Base-by-base conservation (phyloP, 257 asterid species). In the Nicotiana paniculata region DNA sequence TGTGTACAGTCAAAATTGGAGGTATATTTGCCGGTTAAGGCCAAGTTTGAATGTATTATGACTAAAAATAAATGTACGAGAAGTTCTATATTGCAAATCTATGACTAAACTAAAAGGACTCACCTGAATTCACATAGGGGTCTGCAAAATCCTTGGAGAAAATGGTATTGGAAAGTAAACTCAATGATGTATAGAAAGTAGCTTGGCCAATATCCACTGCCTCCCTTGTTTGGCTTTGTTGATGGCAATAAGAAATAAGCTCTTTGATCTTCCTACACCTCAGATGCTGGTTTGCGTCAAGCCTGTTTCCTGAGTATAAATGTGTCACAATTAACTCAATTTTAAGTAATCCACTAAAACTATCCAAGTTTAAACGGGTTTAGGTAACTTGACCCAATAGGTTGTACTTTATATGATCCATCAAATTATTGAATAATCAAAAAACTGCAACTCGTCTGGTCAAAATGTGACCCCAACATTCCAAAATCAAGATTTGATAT, bases 171-270 rank as follows among this genome's bases (percentile, higher is more conserved):
- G 93, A 90, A 55, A 91, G 81, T 78, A 89, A 63, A 82, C 90
- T 91, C 86, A 89, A 43, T 10, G 91, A 82, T 0, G 93, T 91
- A 51, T 87, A 61, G 75, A 91, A 91, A 8, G 93, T 90, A 16
- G 93, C 91, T n/a, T 88, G 53, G 82, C 96, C 93, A 11, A 89
- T 54, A 18, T 90, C 93, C 67, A 91, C 90, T 4, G 93, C 90
- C 11, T 54, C 89, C 2, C 90, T 93, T 2, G 79, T 61, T 81
- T 84, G 88, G 30, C 94, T 77, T 32, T 66, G 83, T 4, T 84
- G 84, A 83, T 85, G 54, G 86, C 93, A 90, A 62, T 86, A 90
- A 0, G 85, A 85, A 1, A 93, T 75, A 18, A 93, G 92, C 84
- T 93, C 97, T 82, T 91, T 89, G 69, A 93, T 93, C 88, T 90